Evolutionary conservation across 495 filamentous ascomycete genomes (phyloP), one percentile per base, ranked within the genome.

Genomic region (Penicillium daleae): DNA sequence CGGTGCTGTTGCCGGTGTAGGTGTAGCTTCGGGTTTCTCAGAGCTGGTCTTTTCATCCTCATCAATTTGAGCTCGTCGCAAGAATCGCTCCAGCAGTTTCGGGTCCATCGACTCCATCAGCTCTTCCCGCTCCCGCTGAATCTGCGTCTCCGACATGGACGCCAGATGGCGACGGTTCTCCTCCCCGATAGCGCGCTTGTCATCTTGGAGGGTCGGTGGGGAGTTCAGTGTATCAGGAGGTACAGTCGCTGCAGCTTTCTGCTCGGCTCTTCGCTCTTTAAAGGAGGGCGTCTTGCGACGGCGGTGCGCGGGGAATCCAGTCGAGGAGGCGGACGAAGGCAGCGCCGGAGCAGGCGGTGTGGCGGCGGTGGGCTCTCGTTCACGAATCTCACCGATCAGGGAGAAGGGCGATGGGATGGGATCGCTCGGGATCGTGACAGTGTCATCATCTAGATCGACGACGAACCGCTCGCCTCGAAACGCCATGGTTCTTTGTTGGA

Each of bases 251-350:
- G 32, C 37, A 17, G 48, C 15, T 27, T 60, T 19, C 33, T 67
- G 61, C 22, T 70, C 57, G 31, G 82, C 78, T 61, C 82, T 80
- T 66, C 85, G 86, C 69, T 91, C 87, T 66, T 91, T 93, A 82
- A 97, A 97, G 31, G 88, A 83, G 6, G 92, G 96, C 0, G 79
- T 68, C 42, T 83, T 77, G 42, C 94, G 88, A 68, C 89, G 93
- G 69, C 90, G 93, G 77, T 90, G 93, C 46, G 85, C 85, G 27
- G 95, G 95, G 63, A 97, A 98, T 1, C 94, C 95, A n/a, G 82
- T 87, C 6, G 83, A 69, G 24, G 85, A 82, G 22, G 66, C 59
- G 4, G 64, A 59, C n/a, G 51, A 33, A 13, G 85, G 84, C 19
- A 84, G 74, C 56, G 79, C 84, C 12, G 89, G 87, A 51, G 82